phyloP scores from a whole-genome alignment of 2,329 filamentous ascomycete species.

The Gnomoniopsis smithogilvyi region DNA sequence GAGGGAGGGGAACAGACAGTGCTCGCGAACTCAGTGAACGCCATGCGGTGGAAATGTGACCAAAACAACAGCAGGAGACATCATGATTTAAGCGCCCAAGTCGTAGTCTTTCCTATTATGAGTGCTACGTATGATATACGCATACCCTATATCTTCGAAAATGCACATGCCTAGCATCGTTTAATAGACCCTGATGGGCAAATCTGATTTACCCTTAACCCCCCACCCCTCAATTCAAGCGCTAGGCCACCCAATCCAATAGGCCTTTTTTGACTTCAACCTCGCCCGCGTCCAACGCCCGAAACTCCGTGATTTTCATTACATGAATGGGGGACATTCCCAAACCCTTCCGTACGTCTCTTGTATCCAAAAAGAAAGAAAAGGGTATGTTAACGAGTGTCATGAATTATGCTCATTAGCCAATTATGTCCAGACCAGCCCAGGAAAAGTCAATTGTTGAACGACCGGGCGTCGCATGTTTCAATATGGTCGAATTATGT shows the following conservation, averaged over 20 bases:
- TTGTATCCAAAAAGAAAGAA: neutral
- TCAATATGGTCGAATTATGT: neutral
- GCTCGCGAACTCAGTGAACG: too few species aligned
- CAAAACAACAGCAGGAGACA: neutral
- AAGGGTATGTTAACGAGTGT: constrained; percentile 4
- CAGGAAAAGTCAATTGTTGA: neutral
- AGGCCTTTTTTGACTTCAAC: neutral
- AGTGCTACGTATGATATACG: neutral
- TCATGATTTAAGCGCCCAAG: neutral
- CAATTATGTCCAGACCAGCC: constrained; percentile 3
- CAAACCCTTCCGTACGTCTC: neutral
- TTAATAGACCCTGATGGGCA: neutral
- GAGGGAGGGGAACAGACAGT: too few species aligned
- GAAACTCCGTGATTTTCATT: constrained; percentile 5
- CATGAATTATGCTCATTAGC: neutral
- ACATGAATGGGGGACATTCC: neutral
- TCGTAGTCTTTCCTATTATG: neutral
- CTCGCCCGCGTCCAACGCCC: neutral
- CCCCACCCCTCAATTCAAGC: neutral
- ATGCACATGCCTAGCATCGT: neutral
- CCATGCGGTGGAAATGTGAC: too few species aligned
- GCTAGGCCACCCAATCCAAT: neutral
- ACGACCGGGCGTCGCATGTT: neutral
- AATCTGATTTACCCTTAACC: neutral
- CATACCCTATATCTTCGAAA: neutral